Conservation (phyloP, 2,329 filamentous ascomycete species). For the Emergomyces pasteurianus region DNA sequence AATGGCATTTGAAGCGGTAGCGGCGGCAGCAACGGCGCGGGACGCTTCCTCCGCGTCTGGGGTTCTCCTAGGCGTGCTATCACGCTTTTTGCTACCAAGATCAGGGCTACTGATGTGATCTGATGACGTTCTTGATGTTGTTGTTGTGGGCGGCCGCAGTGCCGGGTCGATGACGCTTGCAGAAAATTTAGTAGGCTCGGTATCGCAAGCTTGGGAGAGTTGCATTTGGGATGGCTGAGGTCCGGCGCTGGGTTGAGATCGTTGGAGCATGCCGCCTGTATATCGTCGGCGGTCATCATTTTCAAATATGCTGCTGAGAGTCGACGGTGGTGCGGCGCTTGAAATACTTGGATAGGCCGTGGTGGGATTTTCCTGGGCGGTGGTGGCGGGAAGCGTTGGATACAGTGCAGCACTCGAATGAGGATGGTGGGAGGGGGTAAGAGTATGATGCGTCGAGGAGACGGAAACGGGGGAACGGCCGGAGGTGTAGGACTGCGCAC, state of each 20-base stretch:
- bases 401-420: slow-evolving; percentile 44
- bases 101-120: neutral
- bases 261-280: slow-evolving; percentile 48
- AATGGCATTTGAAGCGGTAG: neutral
- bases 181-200: slow-evolving; percentile 18
- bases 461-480: slow-evolving; percentile 48
- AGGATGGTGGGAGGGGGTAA: slow-evolving; percentile 37
- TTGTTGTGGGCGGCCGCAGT: slow-evolving; percentile 17
- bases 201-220: neutral
- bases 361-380: slow-evolving; percentile 43
- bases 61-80: slow-evolving; percentile 8
- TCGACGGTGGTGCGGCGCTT: slow-evolving; percentile 48
- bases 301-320: slow-evolving; percentile 48
- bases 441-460: slow-evolving; percentile 35
- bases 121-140: neutral
- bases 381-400: slow-evolving; percentile 49
- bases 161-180: slow-evolving; percentile 33
- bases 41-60: slow-evolving; percentile 22
- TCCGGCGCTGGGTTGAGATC: slow-evolving; percentile 33
- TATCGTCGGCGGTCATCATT: slow-evolving; percentile 49
- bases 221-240: slow-evolving; percentile 8
- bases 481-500: slow-evolving; percentile 51
- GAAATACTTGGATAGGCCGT: slow-evolving; percentile 38
- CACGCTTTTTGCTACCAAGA: neutral
- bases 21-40: slow-evolving; percentile 9